Evolutionary conservation across 495 filamentous ascomycete species (phyloP), one percentile per base, ranked within the genome.

Genomic region (Penicillium malachiteum): DNA sequence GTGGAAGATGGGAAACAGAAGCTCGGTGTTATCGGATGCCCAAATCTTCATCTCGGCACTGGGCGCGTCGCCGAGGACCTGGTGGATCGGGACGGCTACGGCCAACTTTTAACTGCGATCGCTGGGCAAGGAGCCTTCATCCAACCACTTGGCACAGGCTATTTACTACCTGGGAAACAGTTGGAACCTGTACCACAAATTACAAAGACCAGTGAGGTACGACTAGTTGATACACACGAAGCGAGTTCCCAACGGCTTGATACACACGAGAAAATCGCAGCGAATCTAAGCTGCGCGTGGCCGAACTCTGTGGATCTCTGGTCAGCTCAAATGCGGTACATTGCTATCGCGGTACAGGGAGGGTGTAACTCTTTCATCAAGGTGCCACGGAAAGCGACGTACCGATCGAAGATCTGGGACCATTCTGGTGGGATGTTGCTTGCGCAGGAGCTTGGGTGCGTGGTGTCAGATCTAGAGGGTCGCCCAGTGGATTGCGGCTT

Each of bases 391-490:
- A 71, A 73, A 5, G 62, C 68, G 3, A 65, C 71, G 0, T 73
- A 84, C 53, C 71, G 71, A 26, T 85, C 79, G n/a, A 85, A 86
- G 67, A 74, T 87, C 13, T 90, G 87, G 87, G 87, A 90, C 58
- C 87, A 90, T 67, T 81, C 83, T 0, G 87, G 86, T 7, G 86
- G 84, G 0, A 84, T 87, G 79, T 65, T 90, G 26, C 71, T 89
- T 32, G 86, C 82, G 43, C 73, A 83, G 66, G 87, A 90, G 60
- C 68, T 84, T 2, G 87, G 87, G 0, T 84, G 82, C 31, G 71
- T 72, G 50, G 75, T 90, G 14, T 87, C 81, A 0, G 86, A 90
- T 58, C 68, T 89, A 2, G 68, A 84, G 47, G 80, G 84, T 4
- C 57, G 55, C 5, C 47, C 65, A 1, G 71, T 78, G 13, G 68